phyloP scores from a whole-genome alignment of 805 yeast species.

The Millerozyma acaciae region DNA sequence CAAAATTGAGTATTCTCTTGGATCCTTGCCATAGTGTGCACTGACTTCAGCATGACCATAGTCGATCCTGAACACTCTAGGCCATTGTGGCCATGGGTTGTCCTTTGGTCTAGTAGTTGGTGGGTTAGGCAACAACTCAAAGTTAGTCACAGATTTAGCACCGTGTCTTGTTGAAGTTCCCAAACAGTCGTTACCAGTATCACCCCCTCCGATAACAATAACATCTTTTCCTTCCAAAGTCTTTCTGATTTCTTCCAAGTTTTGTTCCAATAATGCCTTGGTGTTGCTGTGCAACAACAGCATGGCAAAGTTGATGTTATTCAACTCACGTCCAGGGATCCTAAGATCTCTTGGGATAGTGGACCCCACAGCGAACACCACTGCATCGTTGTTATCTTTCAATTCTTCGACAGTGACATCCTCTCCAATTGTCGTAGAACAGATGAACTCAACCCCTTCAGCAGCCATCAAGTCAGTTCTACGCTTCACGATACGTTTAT shows the following conservation, averaged over 20 bases:
- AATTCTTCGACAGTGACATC: constrained; percentile 72
- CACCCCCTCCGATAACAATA: constrained; percentile 99
- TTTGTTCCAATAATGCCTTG: constrained; percentile 77
- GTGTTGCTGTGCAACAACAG: constrained; percentile 84
- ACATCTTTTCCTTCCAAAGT: constrained; percentile 82
- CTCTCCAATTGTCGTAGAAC: constrained; percentile 79
- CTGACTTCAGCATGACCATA: constrained; percentile 96
- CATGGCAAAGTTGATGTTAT: constrained; percentile 94
- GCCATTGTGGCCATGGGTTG: constrained; percentile 99
- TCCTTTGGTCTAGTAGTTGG: constrained; percentile 82
- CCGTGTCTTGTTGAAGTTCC: constrained; percentile 98
- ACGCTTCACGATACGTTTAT: constrained; percentile 86
- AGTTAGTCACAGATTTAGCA: constrained; percentile 89
- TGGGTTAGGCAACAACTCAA: constrained; percentile 92
- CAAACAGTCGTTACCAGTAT: constrained; percentile 97
- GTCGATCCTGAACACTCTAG: constrained; percentile 94
- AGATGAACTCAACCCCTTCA: constrained; percentile 80
- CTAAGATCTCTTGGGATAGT: constrained; percentile 93
- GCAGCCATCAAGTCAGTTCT: constrained; percentile 87
- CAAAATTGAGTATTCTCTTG: constrained; percentile 92
- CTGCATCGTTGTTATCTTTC: constrained; percentile 68
- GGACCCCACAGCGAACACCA: constrained; percentile 88
- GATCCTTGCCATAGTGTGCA: constrained; percentile 94
- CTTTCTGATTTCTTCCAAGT: constrained; percentile 70
- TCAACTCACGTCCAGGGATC: constrained; percentile 89